Base-by-base conservation (phyloP, 1,284 basidiomycete species). In the Cystobasidium pallidum region DNA sequence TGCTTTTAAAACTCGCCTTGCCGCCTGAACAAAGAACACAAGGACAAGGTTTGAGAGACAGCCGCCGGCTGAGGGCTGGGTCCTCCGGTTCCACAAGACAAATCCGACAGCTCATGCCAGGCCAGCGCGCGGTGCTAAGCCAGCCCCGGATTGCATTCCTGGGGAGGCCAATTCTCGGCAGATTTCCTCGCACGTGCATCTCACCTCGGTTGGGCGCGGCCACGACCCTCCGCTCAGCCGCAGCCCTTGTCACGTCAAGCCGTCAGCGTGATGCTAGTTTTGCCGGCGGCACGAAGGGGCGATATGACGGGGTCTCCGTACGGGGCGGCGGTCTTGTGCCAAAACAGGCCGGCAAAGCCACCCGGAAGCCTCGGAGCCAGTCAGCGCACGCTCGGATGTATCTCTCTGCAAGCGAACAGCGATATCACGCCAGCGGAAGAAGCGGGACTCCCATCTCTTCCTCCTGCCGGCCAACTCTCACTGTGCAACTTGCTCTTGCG, bases 291-390 rank as follows among this genome's bases (percentile, higher is more conserved):
- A 45, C 43, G 36, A 45, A 45, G 43, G 6, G 11, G 43, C 43
- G 43, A 45, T 45, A 45, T 45, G 43, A 45, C 43, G 43, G 43
- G 43, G 43, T 45, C 3, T 19, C 43, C 43, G n/a, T 8, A 19
- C 43, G 43, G 43, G 43, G 43, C 43, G 43, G 43, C 43, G 39
- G 39, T 41, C 39, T 8, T 41, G 7, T 3, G 11, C 19, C 8
- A 45, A 45, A 45, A 45, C 11, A 45, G 43, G 43, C 43, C 43
- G 43, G 43, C 43, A 45, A 45, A 45, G 43, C 19, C n/a, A 45
- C 15, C 43, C 43, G 43, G 43, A 45, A 45, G 43, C 43, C 43
- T 45, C 43, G 43, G 43, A 45, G 19, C 43, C 43, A 45, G 43
- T 45, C 11, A 45, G 43, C 11, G 43, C 7, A 8, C 15, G 43